These are phyloP conservation scores for Ilyonectria sp. DNA, from an alignment of 2,329 filamentous ascomycete species.

Conservation along the genomic window DNA sequence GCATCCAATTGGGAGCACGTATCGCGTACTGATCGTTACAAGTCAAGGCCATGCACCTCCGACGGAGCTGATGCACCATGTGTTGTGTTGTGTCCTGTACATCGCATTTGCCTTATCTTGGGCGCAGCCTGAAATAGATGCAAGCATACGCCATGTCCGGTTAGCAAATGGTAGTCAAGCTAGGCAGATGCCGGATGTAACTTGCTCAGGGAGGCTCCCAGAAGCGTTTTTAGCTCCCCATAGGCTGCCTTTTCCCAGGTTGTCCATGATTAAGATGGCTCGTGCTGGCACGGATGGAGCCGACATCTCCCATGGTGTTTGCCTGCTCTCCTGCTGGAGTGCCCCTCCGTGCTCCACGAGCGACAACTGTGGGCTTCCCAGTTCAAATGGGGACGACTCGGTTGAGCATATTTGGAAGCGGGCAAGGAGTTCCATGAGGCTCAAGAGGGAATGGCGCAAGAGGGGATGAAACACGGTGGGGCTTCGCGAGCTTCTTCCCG, in stretches of 20 bases:
- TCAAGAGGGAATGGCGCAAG: slow-evolving; percentile 37
- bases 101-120: neutral
- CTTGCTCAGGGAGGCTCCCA: slow-evolving; percentile 2
- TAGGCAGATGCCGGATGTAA: slow-evolving; percentile 4
- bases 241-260: neutral
- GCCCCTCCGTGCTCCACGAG: neutral
- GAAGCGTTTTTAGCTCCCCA: neutral
- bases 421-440: slow-evolving; percentile 9
- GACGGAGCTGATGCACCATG: neutral
- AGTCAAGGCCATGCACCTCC: neutral
- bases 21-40: neutral
- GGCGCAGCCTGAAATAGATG: neutral
- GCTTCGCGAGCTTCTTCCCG: slow-evolving; percentile 29
- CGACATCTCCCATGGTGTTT: slow-evolving; percentile 15
- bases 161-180: neutral
- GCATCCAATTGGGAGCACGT: neutral
- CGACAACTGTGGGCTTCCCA: neutral
- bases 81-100: no score
- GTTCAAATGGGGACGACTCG: neutral
- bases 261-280: slow-evolving; percentile 7
- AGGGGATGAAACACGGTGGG: slow-evolving; percentile 45
- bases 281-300: slow-evolving; percentile 10
- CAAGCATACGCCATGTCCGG: neutral
- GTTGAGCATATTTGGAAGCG: slow-evolving; percentile 17
- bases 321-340: neutral